Evolutionary conservation across 768 basidiomycete species (phyloP).

Genomic region (Kwoniella newhampshirensis): DNA sequence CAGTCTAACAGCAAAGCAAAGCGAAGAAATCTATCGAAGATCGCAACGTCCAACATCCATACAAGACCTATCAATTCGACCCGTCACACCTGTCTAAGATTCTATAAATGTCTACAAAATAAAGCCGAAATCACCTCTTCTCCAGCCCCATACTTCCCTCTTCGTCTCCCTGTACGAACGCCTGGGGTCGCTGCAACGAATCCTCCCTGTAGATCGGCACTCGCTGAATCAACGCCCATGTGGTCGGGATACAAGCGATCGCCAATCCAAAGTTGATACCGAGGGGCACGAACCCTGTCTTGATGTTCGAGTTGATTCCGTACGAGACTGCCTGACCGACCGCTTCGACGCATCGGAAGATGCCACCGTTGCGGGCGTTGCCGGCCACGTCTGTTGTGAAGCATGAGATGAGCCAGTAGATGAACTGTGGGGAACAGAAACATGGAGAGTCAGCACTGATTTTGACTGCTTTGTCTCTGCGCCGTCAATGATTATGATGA

Average conservation of each 20-base stretch:
- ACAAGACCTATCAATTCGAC: no score
- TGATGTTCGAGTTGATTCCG: constrained; percentile 22
- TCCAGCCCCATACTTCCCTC: no score
- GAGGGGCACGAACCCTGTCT: constrained; percentile 4
- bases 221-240: constrained; percentile 1
- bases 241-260: constrained; percentile 1
- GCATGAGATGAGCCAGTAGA: constrained; percentile 23
- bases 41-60: no score
- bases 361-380: constrained; percentile 21
- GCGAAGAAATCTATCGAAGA: no score
- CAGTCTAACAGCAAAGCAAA: no score
- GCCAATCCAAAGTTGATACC: constrained; percentile 10
- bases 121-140: no score
- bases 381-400: constrained; percentile 18
- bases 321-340: constrained; percentile 28
- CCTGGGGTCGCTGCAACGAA: constrained; percentile 1
- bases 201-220: constrained; percentile 7
- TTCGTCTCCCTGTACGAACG: no score
- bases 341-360: constrained; percentile 26
- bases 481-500: no score
- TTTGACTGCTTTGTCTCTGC: no score
- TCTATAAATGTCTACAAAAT: no score
- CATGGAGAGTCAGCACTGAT: background rate
- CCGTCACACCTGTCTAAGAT: no score
- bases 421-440: constrained; percentile 22